These are phyloP conservation scores for Penicillium freii DNA, from an alignment of 2,329 filamentous ascomycete genomes.

Conservation along the genomic window DNA sequence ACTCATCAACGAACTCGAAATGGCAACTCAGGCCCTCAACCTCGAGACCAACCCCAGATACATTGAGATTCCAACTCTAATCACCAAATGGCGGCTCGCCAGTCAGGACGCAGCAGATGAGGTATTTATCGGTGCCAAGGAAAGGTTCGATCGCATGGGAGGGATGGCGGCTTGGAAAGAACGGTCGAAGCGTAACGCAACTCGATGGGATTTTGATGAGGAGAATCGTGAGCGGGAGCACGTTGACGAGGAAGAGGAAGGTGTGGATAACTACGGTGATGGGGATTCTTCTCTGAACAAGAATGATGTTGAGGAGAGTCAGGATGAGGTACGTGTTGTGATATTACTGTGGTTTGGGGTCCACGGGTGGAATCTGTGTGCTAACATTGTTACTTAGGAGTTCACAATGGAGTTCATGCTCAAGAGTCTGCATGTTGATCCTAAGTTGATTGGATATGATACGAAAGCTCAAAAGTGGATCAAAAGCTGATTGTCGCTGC, in stretches of 20 bases:
- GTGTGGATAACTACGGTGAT: conserved; percentile 33
- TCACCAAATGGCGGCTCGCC: conserved; percentile 60
- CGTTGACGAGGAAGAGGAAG: conserved; percentile 32
- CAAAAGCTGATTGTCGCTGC: background rate
- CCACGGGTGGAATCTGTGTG: background rate
- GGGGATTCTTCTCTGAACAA: conserved; percentile 31
- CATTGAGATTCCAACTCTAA: conserved; percentile 56
- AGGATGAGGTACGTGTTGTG: conserved; percentile 32
- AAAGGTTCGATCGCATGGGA: conserved; percentile 62
- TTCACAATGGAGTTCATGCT: conserved; percentile 72
- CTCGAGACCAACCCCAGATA: conserved; percentile 50
- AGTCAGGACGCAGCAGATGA: conserved; percentile 66
- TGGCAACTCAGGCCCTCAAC: conserved; percentile 52
- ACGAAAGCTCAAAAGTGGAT: conserved; percentile 57
- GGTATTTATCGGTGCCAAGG: conserved; percentile 60
- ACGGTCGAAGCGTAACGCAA: conserved; percentile 46
- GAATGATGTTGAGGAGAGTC: conserved; percentile 36
- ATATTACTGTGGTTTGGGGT: background rate
- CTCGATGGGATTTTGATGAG: conserved; percentile 39
- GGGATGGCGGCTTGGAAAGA: conserved; percentile 59
- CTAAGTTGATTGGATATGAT: conserved; percentile 63
- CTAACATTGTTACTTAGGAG: conserved; percentile 42
- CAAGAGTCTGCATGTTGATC: conserved; percentile 61
- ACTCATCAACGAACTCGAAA: conserved; percentile 48
- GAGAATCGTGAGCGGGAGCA: conserved; percentile 39